These are phyloP conservation scores for Agrocybe praecox DNA, from an alignment of 768 basidiomycete species.

Conservation along the genomic window DNA sequence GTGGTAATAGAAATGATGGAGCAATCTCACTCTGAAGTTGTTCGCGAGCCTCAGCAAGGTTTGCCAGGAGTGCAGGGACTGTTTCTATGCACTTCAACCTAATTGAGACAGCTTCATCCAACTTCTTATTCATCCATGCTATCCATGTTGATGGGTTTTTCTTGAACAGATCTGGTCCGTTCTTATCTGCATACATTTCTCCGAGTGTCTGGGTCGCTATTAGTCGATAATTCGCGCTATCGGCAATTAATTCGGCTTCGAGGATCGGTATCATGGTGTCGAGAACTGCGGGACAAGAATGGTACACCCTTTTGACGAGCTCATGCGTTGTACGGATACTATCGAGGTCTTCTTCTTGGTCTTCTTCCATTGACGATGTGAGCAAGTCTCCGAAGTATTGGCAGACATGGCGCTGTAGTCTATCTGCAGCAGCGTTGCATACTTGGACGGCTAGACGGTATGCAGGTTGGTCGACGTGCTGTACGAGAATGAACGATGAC, in stretches of 20 bases:
- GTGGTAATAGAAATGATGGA: neutral
- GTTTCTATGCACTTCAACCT: slow-evolving; percentile 81
- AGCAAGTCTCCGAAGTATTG: slow-evolving; percentile 94
- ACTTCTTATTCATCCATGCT: slow-evolving; percentile 77
- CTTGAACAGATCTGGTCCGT: slow-evolving; percentile 69
- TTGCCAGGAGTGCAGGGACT: slow-evolving; percentile 57
- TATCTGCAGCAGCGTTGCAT: slow-evolving; percentile 82
- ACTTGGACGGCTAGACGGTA: slow-evolving; percentile 85
- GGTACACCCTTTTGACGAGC: slow-evolving; percentile 82
- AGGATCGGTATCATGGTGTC: slow-evolving; percentile 92
- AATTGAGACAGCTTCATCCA: slow-evolving; percentile 72
- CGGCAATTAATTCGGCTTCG: slow-evolving; percentile 85
- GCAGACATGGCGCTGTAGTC: slow-evolving; percentile 86
- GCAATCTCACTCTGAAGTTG: slow-evolving; percentile 69
- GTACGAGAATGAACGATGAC: slow-evolving; percentile 9
- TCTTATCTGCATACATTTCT: slow-evolving; percentile 85
- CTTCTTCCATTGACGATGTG: slow-evolving; percentile 27
- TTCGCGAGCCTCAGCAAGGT: slow-evolving; percentile 67
- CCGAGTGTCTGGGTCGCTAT: slow-evolving; percentile 89
- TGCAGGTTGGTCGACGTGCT: slow-evolving; percentile 74
- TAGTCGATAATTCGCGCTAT: slow-evolving; percentile 67
- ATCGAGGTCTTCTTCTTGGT: slow-evolving; percentile 63
- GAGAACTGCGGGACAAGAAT: slow-evolving; percentile 77
- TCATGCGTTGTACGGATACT: slow-evolving; percentile 80
- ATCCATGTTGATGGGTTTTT: slow-evolving; percentile 88